These are phyloP conservation scores for Colletotrichum sp. DNA, from an alignment of 2,329 filamentous ascomycete genomes.

Conservation along the genomic window DNA sequence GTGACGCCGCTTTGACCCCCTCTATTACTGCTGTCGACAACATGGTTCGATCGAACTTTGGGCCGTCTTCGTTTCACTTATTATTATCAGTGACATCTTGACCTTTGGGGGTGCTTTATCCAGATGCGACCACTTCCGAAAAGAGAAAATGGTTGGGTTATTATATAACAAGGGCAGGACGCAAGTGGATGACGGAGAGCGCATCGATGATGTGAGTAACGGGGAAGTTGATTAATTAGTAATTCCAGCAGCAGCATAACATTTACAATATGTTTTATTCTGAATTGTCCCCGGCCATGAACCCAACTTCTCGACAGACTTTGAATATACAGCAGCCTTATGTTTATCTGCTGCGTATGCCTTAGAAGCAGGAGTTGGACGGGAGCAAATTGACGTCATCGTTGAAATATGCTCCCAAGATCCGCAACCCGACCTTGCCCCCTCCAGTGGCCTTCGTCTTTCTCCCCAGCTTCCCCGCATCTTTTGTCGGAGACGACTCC, in stretches of 20 bases:
- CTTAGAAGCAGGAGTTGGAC: neutral
- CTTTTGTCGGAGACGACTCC: neutral
- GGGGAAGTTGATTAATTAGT: neutral
- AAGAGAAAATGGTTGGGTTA: neutral
- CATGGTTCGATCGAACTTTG: neutral
- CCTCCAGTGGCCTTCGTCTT: neutral
- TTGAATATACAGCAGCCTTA: neutral
- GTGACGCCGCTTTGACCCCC: neutral
- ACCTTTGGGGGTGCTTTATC: neutral
- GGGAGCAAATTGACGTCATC: neutral
- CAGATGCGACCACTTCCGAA: neutral
- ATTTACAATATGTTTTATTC: neutral
- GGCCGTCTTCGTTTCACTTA: neutral
- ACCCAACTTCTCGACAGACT: neutral
- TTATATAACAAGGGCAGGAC: neutral
- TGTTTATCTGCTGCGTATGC: neutral
- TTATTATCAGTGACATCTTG: neutral
- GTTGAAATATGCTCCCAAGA: neutral
- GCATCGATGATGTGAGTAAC: neutral
- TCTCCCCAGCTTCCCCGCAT: neutral
- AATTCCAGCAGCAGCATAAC: neutral
- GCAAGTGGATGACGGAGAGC: neutral
- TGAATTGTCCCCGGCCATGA: neutral
- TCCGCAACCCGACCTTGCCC: neutral
- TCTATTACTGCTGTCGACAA: neutral